Evolutionary conservation across 2,329 filamentous ascomycete species (phyloP).

Genomic region (Aureobasidium sp.): DNA sequence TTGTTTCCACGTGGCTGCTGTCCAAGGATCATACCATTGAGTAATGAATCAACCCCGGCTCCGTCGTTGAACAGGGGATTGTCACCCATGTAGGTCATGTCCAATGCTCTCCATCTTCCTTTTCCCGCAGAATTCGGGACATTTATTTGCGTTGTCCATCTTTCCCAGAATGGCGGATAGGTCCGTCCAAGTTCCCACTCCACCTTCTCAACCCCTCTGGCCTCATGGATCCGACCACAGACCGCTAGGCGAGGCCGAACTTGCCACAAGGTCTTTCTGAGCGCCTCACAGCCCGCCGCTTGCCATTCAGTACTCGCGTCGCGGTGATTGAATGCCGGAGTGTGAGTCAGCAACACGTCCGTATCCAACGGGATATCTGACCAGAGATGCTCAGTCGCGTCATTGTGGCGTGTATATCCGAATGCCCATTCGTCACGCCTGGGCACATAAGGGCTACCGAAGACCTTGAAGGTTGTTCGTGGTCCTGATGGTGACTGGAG

Average conservation of each 20-base stretch:
- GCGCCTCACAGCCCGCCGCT: constrained; percentile 54
- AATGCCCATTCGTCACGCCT: constrained; percentile 57
- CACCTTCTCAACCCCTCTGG: constrained; percentile 56
- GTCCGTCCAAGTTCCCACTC: constrained; percentile 43
- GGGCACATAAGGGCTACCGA: constrained; percentile 63
- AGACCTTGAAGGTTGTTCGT: constrained; percentile 57
- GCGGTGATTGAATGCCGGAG: constrained; percentile 54
- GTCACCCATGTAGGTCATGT: not conserved
- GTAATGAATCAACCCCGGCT: constrained; percentile 27
- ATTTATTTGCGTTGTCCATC: constrained; percentile 44
- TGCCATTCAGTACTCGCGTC: constrained; percentile 39
- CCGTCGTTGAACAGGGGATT: constrained; percentile 17
- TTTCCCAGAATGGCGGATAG: constrained; percentile 30
- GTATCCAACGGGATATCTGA: constrained; percentile 52
- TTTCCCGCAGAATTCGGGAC: constrained; percentile 42
- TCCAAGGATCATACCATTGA: constrained; percentile 21
- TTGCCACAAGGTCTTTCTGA: constrained; percentile 51
- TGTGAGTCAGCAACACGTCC: constrained; percentile 66
- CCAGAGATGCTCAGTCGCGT: constrained; percentile 46
- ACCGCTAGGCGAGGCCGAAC: constrained; percentile 59
- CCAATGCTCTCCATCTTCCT: not conserved
- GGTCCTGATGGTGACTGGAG: constrained; percentile 51
- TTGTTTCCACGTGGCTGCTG: not conserved
- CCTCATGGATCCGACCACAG: constrained; percentile 67
- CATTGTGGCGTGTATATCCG: constrained; percentile 44